phyloP scores from a whole-genome alignment of 1,284 basidiomycete genomes.

The Ustilago cynodontis region DNA sequence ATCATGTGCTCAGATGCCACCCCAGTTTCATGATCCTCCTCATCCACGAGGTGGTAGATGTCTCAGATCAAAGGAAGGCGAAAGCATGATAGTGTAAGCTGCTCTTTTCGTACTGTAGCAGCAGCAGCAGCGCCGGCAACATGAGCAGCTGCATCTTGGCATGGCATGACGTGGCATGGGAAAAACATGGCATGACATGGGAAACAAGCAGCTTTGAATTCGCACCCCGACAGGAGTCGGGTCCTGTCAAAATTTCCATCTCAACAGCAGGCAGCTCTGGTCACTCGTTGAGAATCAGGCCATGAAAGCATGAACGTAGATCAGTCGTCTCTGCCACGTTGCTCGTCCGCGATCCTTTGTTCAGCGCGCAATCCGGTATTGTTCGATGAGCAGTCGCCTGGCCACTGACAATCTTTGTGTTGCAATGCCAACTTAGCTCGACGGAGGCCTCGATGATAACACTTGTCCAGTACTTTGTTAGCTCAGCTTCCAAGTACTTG shows the following conservation, averaged over 20 bases:
- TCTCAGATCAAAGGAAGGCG: background rate
- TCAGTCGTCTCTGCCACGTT: background rate
- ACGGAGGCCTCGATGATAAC: no score
- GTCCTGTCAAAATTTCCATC: background rate
- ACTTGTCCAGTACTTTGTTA: no score
- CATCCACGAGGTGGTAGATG: background rate
- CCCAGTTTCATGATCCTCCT: background rate
- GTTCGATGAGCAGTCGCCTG: background rate
- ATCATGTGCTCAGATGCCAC: background rate
- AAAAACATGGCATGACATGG: conserved; percentile 1
- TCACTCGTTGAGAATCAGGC: background rate
- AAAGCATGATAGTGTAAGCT: background rate
- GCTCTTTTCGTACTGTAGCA: background rate
- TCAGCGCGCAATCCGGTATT: background rate
- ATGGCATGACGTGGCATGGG: background rate
- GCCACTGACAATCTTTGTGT: no score
- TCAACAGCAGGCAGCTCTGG: background rate
- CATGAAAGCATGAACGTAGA: conserved; percentile 8
- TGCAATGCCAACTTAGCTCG: background rate
- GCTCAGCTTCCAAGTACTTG: no score
- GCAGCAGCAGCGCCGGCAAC: background rate
- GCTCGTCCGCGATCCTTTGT: background rate
- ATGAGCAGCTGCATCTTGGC: background rate
- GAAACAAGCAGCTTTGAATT: background rate
- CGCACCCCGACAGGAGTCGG: background rate